Evolutionary conservation across 371 early-diverging fungal species (phyloP), one percentile per base, ranked within the genome.

Genomic region (Mortierella sp.): DNA sequence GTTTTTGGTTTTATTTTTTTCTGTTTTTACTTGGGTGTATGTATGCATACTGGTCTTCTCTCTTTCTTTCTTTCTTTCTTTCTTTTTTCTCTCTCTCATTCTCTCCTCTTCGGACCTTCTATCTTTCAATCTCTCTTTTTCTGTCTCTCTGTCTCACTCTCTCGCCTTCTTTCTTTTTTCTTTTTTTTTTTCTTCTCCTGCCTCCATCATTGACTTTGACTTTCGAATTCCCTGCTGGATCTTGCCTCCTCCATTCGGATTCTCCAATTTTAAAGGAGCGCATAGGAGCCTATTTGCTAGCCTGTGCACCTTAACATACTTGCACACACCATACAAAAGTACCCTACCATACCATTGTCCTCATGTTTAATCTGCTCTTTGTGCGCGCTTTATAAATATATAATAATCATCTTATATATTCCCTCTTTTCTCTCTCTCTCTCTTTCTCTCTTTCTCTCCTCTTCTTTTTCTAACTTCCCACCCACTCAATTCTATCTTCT

Each of bases 1-100:
- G 64, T 63, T 8, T 63, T 51, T 64, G 64, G 47, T 64, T 26
- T 64, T 54, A 32, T 32, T 32, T 32, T 32, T 32, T 32, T 32
- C 32, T 32, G 32, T 32, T 32, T 32, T 32, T 32, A 32, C 32
- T 32, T 32, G 32, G 3, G 22, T 39, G 62, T 5, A 37, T 35
- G 40, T 10, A 39, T 39, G 14, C 18, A 22, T 39, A 47, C 6
- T 22, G 18, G 18, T 22, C 35, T 24, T 61, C 20, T 62, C 26
- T 20, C 24, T 62, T 39, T 22, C 9, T 45, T 3, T 70, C 55
- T 55, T 43, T 24, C 22, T 43, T 30, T 55, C 37, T 47, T 32
- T 60, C 12, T 59, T 20, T 47, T 28, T 45, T 22, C 39, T 62
- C 28, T 37, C 20, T 59, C 11, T 64, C 37, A 58, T 35, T n/a